Evolutionary conservation across 1,284 basidiomycete species (phyloP).

Genomic region (Ustilago sp.): DNA sequence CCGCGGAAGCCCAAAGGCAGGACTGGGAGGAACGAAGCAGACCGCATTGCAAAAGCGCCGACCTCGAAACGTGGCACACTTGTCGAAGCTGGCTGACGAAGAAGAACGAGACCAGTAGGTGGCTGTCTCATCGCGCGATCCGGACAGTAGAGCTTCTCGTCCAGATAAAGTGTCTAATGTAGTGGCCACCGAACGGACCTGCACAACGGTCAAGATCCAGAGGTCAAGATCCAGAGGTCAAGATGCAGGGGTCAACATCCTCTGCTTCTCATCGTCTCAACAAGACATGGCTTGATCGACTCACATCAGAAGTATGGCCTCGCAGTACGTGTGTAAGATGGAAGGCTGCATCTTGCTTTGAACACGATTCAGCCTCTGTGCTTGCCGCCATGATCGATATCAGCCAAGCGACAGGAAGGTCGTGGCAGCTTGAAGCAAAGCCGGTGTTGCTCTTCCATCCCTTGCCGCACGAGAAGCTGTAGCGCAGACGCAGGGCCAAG

Average conservation of each 20-base stretch:
- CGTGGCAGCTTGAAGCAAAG: background rate
- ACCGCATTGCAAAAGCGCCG: constrained; percentile 42
- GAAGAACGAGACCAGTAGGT: constrained; percentile 32
- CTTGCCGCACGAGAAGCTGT: constrained; percentile 14
- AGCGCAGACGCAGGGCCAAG: background rate
- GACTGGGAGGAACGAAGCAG: constrained; percentile 17
- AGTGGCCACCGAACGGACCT: constrained; percentile 31
- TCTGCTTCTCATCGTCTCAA: background rate
- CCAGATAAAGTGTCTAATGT: constrained; percentile 28
- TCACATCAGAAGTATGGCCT: constrained; percentile 39
- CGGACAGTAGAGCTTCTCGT: constrained; percentile 42
- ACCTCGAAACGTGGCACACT: constrained; percentile 20
- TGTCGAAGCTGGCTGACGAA: constrained; percentile 11
- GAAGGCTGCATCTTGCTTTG: constrained; percentile 6
- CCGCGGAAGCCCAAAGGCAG: constrained; percentile 10
- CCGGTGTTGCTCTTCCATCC: background rate
- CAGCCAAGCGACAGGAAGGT: too few species aligned
- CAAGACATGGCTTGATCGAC: background rate
- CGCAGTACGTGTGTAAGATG: constrained; percentile 32
- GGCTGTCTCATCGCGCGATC: constrained; percentile 37
- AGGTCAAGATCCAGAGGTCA: background rate
- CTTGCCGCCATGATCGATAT: background rate
- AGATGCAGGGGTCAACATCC: background rate
- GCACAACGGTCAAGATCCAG: background rate
- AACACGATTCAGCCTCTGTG: background rate